These are phyloP conservation scores for Acanthamoeba healyi DNA, from an alignment of 208 protist genomes.

Conservation along the genomic window DNA sequence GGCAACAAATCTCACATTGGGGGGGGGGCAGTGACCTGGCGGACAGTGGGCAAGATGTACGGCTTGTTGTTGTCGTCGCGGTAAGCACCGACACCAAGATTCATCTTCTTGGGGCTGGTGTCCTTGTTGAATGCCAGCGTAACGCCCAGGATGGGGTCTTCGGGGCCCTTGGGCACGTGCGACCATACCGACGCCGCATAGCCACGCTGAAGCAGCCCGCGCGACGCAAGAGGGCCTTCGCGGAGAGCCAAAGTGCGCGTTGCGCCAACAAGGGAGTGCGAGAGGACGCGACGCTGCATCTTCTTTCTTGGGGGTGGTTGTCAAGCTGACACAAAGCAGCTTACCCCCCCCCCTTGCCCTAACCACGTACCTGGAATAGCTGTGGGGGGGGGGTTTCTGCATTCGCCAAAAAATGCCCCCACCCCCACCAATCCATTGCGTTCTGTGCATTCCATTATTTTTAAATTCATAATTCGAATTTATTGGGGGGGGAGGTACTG, in stretches of 20 bases:
- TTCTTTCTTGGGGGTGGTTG: no score
- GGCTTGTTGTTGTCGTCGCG: conserved; percentile 95
- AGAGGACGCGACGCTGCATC: no score
- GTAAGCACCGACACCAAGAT: conserved; percentile 98
- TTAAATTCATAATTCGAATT: no score
- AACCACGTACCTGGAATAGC: not conserved
- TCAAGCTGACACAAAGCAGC: no score
- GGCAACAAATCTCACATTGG: no score
- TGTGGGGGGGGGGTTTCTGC: not conserved
- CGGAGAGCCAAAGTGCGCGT: not conserved
- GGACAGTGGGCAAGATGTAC: conserved; percentile 94
- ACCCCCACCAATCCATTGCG: no score
- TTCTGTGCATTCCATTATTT: no score
- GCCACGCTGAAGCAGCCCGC: not conserved
- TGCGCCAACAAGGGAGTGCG: not conserved
- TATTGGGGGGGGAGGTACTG: no score
- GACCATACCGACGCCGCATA: conserved; percentile 36
- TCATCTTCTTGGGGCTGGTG: conserved; percentile 94
- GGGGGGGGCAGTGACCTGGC: no score
- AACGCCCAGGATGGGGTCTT: conserved; percentile 92
- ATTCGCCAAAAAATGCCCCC: not conserved
- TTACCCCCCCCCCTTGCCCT: no score
- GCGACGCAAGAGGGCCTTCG: not conserved
- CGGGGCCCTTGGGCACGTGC: conserved; percentile 68
- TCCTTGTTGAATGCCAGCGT: conserved; percentile 89